A percentile compares a stretch with the other conserved stretches of the same genome.
phyloP scores from a whole-genome alignment of 2,329 filamentous ascomycete species.

The Penicillium sp. region DNA sequence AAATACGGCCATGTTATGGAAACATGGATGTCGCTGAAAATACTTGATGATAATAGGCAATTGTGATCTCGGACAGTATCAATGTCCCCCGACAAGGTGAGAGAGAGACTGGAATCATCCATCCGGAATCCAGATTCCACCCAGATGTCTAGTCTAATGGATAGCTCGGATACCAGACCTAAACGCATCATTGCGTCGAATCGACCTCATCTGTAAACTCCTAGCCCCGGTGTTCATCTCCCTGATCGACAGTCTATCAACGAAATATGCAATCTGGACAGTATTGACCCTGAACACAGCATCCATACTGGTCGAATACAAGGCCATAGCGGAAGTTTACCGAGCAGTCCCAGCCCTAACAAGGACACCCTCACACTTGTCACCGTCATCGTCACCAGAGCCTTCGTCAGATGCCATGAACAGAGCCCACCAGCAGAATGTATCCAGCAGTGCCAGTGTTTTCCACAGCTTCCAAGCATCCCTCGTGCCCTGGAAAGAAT shows the following conservation, averaged over 20 bases:
- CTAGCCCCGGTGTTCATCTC: constrained; percentile 53
- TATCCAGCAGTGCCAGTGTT: not conserved
- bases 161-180: constrained; percentile 31
- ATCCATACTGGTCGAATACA: constrained; percentile 41
- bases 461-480: not conserved
- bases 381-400: no score
- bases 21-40: not conserved
- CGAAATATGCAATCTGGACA: constrained; percentile 45
- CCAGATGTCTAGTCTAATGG: no score
- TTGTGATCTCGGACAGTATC: constrained; percentile 16
- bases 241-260: constrained; percentile 44
- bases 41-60: not conserved
- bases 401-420: constrained; percentile 2
- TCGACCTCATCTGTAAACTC: constrained; percentile 57
- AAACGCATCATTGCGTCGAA: constrained; percentile 55
- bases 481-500: constrained; percentile 27
- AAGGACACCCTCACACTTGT: constrained; percentile 23
- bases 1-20: no score
- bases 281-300: constrained; percentile 43
- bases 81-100: constrained; percentile 43
- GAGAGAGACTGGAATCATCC: no score
- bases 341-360: constrained; percentile 15
- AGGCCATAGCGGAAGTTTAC: constrained; percentile 37
- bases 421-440: not conserved
- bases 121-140: no score